Percentiles rank a stretch among this genome's conserved stretches.
phyloP scores from a whole-genome alignment of 2,329 filamentous ascomycete genomes.

The Mariannaea elegans region DNA sequence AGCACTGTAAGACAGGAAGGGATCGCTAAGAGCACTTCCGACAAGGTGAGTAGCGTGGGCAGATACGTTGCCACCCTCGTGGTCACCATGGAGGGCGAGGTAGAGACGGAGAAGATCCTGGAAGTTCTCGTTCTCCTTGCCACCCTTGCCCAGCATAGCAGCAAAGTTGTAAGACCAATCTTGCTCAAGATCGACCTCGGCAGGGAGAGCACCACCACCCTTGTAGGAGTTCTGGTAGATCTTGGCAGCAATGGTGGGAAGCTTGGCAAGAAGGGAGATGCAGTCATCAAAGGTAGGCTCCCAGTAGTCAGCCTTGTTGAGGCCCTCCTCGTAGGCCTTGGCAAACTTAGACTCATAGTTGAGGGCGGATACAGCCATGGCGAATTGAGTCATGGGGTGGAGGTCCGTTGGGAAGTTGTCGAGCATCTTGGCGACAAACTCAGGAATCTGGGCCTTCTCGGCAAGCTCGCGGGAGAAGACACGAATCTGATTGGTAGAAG shows the following conservation, averaged over 20 bases:
- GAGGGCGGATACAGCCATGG: constrained; percentile 92
- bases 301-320: constrained; percentile 98
- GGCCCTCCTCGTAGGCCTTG: constrained; percentile 84
- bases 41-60: constrained; percentile 96
- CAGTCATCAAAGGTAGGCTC: constrained; percentile 96
- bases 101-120: constrained; percentile 95
- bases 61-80: constrained; percentile 97
- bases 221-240: constrained; percentile 94
- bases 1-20: constrained; percentile 95
- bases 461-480: constrained; percentile 86
- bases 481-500: constrained; percentile 82
- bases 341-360: constrained; percentile 96
- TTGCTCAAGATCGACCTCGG: constrained; percentile 81
- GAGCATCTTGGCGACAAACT: constrained; percentile 86
- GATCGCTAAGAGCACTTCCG: constrained; percentile 91
- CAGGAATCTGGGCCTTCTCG: constrained; percentile 82
- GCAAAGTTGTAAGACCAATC: constrained; percentile 99
- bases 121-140: constrained; percentile 89
- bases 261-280: constrained; percentile 93
- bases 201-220: constrained; percentile 76
- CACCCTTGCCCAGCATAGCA: constrained; percentile 90
- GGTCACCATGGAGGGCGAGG: constrained; percentile 95
- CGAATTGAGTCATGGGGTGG: constrained; percentile 98
- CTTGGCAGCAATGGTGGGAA: constrained; percentile 95
- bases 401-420: constrained; percentile 89